These are phyloP conservation scores for Cladorrhinum sp. DNA, from an alignment of 2,329 filamentous ascomycete species.

Conservation along the genomic window DNA sequence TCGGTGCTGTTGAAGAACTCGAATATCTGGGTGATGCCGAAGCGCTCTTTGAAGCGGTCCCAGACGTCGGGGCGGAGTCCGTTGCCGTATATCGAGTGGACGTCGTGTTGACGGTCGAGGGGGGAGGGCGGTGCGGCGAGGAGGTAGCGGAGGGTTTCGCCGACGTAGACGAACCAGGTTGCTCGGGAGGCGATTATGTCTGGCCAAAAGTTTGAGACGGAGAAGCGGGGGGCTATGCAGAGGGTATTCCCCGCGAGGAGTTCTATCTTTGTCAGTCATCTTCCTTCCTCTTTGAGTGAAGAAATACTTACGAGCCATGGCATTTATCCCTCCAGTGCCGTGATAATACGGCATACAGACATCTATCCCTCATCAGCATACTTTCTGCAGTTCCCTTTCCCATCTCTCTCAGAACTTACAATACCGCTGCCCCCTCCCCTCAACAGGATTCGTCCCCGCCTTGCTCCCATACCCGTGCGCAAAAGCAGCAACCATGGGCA, in stretches of 20 bases:
- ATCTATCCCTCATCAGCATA: conserved; percentile 33
- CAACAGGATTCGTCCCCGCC: conserved; percentile 30
- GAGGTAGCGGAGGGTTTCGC: conserved; percentile 72
- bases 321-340: conserved; percentile 64
- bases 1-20: conserved; percentile 81
- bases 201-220: conserved; percentile 65
- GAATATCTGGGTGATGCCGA: conserved; percentile 58
- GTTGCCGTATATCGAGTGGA: conserved; percentile 62
- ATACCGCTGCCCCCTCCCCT: conserved; percentile 54
- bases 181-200: conserved; percentile 66
- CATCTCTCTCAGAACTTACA: conserved; percentile 36
- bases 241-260: conserved; percentile 53
- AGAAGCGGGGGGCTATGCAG: conserved; percentile 66
- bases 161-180: conserved; percentile 73
- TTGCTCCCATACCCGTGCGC: conserved; percentile 25
- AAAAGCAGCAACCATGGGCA: conserved; percentile 48
- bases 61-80: conserved; percentile 68
- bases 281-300: neutral
- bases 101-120: conserved; percentile 56
- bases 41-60: conserved; percentile 61
- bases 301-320: conserved; percentile 40
- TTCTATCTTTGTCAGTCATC: conserved; percentile 25
- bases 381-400: neutral
- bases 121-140: conserved; percentile 64
- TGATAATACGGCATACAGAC: conserved; percentile 76